Base-by-base conservation (phyloP, 2,329 filamentous ascomycete species). In the Aphanocladium album region DNA sequence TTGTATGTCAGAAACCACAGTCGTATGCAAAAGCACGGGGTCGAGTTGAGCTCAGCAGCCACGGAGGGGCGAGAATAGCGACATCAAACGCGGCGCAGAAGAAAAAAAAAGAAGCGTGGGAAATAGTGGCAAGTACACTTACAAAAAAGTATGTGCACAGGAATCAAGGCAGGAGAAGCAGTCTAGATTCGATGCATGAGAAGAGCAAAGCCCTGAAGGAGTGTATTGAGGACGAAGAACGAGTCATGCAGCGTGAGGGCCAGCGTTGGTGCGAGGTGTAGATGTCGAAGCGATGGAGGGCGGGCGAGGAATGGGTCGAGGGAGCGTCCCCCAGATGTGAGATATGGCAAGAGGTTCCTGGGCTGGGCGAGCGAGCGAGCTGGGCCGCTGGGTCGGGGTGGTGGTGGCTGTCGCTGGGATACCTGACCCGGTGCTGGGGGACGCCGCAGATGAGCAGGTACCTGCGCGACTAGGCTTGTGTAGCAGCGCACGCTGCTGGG, bases 251-350 rank as follows among this genome's bases (percentile, higher is more conserved):
- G 41, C 46, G 53, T 49, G 57, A 60, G 25, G 30, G 54, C 62
- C 60, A 52, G 63, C 62, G 63, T 60, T 61, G 62, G 61, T 62
- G 60, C 61, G 63, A 66, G 61, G 61, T 62, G 47, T 63, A 64
- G 68, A 69, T 68, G 66, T 64, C 55, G 64, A 65, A 64, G 66
- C 59, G 60, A 60, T 55, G 62, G 60, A 65, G 62, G 61, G 64
- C 62, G 64, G 66, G 60, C 58, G 62, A 64, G 65, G 64, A 62
- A 69, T 66, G 66, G 67, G 65, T 68, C 65, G 65, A 67, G 66
- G 65, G 60, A 61, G 54, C 59, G 35, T 49, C 37, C 64, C 64
- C 63, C 66, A 65, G 65, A 65, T 62, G 60, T 46, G 60, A 64
- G 62, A 67, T 64, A 65, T 63, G 59, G 67, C 63, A 64, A 59